Evolutionary conservation across 1,284 basidiomycete species (phyloP).

Genomic region (Sanghuangporus sanghuang): DNA sequence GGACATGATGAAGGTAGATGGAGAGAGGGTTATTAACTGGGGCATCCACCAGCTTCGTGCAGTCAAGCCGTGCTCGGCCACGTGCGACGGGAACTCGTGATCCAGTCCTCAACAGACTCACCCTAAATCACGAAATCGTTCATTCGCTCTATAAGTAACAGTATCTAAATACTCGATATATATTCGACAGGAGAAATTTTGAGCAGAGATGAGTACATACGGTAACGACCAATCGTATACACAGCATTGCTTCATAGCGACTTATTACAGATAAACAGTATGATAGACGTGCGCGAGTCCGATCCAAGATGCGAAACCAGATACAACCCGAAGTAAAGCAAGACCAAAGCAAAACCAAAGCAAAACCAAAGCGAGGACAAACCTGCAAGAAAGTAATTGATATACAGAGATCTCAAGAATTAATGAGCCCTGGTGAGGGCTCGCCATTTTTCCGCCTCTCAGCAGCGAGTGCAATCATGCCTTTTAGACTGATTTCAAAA

Average conservation of each 20-base stretch:
- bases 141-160: too few relatives aligned
- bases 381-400: neutral
- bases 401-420: neutral
- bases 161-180: too few relatives aligned
- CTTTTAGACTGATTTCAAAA: slow-evolving; percentile 50
- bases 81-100: slow-evolving; percentile 5
- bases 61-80: neutral
- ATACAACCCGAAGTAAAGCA: slow-evolving; percentile 2
- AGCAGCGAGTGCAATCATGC: slow-evolving; percentile 48
- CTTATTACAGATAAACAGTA: neutral
- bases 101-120: neutral
- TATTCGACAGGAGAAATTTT: neutral
- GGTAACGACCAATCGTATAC: neutral
- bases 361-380: neutral
- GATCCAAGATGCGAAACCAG: neutral
- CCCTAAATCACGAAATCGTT: neutral
- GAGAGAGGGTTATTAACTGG: slow-evolving; percentile 13
- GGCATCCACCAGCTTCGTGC: slow-evolving; percentile 3
- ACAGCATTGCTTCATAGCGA: neutral
- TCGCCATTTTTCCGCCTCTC: slow-evolving; percentile 35
- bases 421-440: neutral
- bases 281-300: neutral
- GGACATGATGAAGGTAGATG: slow-evolving; percentile 9
- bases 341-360: neutral
- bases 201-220: neutral